Conservation (phyloP, 2,329 filamentous ascomycete species). For the Aspergillus amoenus region DNA sequence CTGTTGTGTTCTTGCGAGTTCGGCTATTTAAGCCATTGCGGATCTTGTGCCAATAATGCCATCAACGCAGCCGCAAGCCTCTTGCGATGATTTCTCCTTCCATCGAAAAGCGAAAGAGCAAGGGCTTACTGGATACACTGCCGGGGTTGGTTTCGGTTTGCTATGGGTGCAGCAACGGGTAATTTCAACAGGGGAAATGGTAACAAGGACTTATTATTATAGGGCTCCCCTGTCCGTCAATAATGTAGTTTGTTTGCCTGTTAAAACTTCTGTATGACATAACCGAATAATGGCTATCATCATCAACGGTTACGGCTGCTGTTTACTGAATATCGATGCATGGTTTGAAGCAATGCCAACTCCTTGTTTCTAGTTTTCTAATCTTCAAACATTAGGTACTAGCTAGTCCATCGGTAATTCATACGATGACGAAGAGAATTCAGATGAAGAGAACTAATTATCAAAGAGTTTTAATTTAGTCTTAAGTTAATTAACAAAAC, state of each 20-base stretch:
- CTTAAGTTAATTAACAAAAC: neutral
- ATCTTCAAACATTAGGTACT: too few species aligned
- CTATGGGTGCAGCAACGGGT: neutral
- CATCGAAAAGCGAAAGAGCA: neutral
- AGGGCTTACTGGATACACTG: neutral
- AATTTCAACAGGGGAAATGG: neutral
- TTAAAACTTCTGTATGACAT: too few species aligned
- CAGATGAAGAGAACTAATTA: too few species aligned
- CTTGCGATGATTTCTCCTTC: neutral
- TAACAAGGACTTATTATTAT: neutral
- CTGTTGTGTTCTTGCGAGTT: neutral
- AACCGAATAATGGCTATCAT: too few species aligned
- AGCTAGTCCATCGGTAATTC: neutral
- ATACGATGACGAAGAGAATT: too few species aligned
- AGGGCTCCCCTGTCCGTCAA: too few species aligned
- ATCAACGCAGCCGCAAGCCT: neutral
- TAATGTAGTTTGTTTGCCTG: too few species aligned
- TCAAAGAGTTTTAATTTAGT: neutral
- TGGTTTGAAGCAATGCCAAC: too few species aligned
- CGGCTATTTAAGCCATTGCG: neutral
- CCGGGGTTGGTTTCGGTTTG: neutral
- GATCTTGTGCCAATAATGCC: neutral
- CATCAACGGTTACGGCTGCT: too few species aligned
- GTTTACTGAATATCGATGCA: too few species aligned
- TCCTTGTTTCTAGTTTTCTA: too few species aligned